Conservation (phyloP, 352 stramenopile species). For the Phytophthora citricola region DNA sequence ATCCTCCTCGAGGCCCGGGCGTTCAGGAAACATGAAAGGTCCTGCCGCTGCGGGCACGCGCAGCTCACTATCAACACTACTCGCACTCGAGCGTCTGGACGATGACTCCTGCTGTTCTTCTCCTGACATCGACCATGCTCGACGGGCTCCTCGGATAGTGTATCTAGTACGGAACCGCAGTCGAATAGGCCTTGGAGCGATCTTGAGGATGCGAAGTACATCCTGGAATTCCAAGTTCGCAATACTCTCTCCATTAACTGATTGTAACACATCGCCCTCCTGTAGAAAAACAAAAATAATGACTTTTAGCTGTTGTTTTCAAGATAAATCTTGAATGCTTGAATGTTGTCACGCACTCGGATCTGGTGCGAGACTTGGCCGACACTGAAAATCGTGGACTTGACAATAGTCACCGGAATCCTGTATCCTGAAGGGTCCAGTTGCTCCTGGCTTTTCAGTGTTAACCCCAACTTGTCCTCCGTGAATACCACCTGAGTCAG, state of each 20-base stretch:
- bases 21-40: slow-evolving; percentile 44
- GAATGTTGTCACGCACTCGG: slow-evolving; percentile 35
- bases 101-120: slow-evolving; percentile 31
- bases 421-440: slow-evolving; percentile 29
- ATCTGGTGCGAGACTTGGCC: slow-evolving; percentile 63
- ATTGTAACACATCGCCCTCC: slow-evolving; percentile 77
- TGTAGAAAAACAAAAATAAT: slow-evolving; percentile 27
- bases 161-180: slow-evolving; percentile 59
- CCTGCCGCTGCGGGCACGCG: slow-evolving; percentile 22
- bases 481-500: slow-evolving; percentile 58
- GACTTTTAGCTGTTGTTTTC: background rate
- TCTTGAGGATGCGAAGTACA: slow-evolving; percentile 73
- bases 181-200: slow-evolving; percentile 69
- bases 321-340: background rate
- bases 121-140: slow-evolving; percentile 21
- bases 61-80: slow-evolving; percentile 34
- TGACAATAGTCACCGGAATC: slow-evolving; percentile 55
- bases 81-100: slow-evolving; percentile 32
- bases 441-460: slow-evolving; percentile 49
- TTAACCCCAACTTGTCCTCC: slow-evolving; percentile 65
- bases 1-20: slow-evolving; percentile 48
- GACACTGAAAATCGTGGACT: slow-evolving; percentile 55
- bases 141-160: slow-evolving; percentile 18
- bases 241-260: slow-evolving; percentile 76
- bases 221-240: slow-evolving; percentile 68